A percentile compares a stretch with the other conserved stretches of the same genome.
phyloP scores from a whole-genome alignment of 2,329 filamentous ascomycete species.

The Didymella pomorum region DNA sequence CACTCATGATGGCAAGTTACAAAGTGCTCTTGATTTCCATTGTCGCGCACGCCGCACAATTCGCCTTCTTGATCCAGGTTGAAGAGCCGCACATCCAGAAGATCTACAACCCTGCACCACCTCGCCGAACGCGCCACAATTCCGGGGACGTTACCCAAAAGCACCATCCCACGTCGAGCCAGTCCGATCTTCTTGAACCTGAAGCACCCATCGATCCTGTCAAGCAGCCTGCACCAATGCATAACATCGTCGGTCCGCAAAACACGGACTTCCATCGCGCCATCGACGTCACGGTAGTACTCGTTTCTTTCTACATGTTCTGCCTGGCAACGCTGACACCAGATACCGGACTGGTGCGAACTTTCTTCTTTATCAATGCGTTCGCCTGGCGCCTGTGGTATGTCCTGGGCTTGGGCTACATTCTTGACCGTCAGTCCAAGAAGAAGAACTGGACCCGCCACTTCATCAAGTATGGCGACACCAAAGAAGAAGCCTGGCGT shows the following conservation, averaged over 20 bases:
- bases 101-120: constrained; percentile 90
- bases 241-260: constrained; percentile 81
- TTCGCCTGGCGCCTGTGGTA: constrained; percentile 90
- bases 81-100: constrained; percentile 99
- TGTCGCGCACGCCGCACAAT: constrained; percentile 90
- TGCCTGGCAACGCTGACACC: constrained; percentile 78
- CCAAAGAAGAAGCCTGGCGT: constrained; percentile 87
- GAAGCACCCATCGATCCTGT: constrained; percentile 53
- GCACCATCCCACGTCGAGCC: constrained; percentile 48
- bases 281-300: constrained; percentile 80
- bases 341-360: constrained; percentile 75
- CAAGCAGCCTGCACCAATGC: constrained; percentile 71
- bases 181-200: constrained; percentile 50
- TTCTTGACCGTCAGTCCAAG: constrained; percentile 85
- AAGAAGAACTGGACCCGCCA: constrained; percentile 96
- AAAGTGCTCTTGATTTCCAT: constrained; percentile 97
- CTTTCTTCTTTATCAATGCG: constrained; percentile 82
- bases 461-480: constrained; percentile 96
- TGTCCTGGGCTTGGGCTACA: constrained; percentile 82
- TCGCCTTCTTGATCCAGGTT: constrained; percentile 88
- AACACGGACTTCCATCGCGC: constrained; percentile 90
- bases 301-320: constrained; percentile 79
- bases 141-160: constrained; percentile 51
- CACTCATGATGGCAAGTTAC: constrained; percentile 97
- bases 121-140: constrained; percentile 67